Percentiles rank a stretch among this genome's conserved stretches.
Evolutionary conservation across 176 grass and related monocot genomes (phyloP).

Genomic region (Raddia distichophylla): DNA sequence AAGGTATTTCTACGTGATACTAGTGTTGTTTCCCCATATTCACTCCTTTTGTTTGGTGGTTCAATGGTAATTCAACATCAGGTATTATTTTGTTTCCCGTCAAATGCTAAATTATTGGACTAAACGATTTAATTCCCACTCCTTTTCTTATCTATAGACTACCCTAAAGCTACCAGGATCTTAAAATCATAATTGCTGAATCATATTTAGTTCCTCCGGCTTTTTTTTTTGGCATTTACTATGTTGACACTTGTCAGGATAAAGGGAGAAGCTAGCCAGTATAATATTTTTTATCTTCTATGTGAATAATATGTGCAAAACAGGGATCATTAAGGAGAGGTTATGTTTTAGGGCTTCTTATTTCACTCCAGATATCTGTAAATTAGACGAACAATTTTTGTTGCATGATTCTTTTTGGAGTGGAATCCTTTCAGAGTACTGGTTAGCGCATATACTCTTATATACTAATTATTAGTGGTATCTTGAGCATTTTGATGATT

Average conservation of each 20-base stretch:
- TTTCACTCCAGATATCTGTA: constrained; percentile 17
- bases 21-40: constrained; percentile 81
- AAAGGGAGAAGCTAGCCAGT: constrained; percentile 12
- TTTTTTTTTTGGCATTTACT: constrained; percentile 22
- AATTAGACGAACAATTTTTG: constrained; percentile 6
- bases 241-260: constrained; percentile 27
- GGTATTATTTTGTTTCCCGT: constrained; percentile 48
- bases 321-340: neutral
- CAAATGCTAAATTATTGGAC: neutral
- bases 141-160: neutral
- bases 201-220: constrained; percentile 1
- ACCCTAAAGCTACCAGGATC: constrained; percentile 5
- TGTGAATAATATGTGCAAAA: constrained; percentile 23
- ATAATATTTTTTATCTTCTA: constrained; percentile 7
- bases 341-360: constrained; percentile 8
- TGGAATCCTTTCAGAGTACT: neutral
- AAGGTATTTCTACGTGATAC: constrained; percentile 87
- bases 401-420: neutral
- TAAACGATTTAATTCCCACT: neutral
- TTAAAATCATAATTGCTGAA: constrained; percentile 20
- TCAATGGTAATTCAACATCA: constrained; percentile 93
- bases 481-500: constrained; percentile 23
- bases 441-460: neutral
- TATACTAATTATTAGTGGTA: neutral
- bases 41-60: constrained; percentile 93